phyloP scores from a whole-genome alignment of 2,329 filamentous ascomycete species.

The Bipolaris cookei region DNA sequence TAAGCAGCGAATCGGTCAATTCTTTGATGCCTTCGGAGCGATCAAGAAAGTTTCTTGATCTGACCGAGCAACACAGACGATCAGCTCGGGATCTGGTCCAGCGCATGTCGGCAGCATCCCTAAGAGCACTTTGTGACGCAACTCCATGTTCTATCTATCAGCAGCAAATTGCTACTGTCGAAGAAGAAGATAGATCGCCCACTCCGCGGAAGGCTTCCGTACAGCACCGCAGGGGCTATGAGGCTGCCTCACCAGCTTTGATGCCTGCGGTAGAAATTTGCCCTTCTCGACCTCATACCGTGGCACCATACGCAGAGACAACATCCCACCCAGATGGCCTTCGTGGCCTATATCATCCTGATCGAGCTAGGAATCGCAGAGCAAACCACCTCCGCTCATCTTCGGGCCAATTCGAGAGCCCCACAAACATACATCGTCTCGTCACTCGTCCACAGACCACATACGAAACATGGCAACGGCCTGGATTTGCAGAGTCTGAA shows the following conservation, averaged over 20 bases:
- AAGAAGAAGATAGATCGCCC: constrained; percentile 15
- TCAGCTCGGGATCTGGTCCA: constrained; percentile 41
- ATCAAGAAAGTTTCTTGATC: constrained; percentile 40
- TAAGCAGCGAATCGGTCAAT: constrained; percentile 27
- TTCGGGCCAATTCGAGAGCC: constrained; percentile 21
- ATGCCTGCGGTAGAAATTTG: constrained; percentile 21
- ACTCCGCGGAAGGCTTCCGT: constrained; percentile 14
- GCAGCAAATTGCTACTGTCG: constrained; percentile 13
- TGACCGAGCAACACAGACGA: constrained; percentile 31
- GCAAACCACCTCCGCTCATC: constrained; percentile 22
- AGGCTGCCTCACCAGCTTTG: constrained; percentile 14
- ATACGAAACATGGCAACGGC: constrained; percentile 15
- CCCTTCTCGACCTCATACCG: constrained; percentile 13
- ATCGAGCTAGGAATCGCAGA: constrained; percentile 14
- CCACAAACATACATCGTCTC: constrained; percentile 9
- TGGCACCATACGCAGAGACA: constrained; percentile 21
- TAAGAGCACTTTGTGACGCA: constrained; percentile 25
- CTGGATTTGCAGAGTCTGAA: constrained; percentile 23
- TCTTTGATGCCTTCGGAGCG: constrained; percentile 32
- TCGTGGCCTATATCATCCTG: constrained; percentile 27
- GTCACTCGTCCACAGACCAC: constrained; percentile 16
- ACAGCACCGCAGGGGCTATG: constrained; percentile 9
- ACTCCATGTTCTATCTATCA: constrained; percentile 17
- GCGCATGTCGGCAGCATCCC: constrained; percentile 40
- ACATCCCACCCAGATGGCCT: constrained; percentile 28